Conservation (phyloP, 2,329 filamentous ascomycete genomes). For the Pyrenochaeta sp. region DNA sequence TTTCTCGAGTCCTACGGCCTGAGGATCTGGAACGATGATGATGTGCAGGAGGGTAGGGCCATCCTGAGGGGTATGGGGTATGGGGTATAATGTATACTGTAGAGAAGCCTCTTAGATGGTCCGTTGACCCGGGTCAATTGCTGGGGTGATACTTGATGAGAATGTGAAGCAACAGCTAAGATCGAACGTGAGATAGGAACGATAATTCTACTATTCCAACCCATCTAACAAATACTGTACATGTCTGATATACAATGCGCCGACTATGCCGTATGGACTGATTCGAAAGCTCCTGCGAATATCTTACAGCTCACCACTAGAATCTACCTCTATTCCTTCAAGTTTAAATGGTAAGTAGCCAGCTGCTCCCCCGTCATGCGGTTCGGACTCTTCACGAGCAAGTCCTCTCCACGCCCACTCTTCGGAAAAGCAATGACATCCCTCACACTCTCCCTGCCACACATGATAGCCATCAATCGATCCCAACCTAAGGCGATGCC, state of each 20-base stretch:
- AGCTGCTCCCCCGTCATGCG: constrained; percentile 68
- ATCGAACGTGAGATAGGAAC: neutral
- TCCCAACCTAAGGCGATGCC: constrained; percentile 95
- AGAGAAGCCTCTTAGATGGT: too few relatives aligned
- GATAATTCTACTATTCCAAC: neutral
- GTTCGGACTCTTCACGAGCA: constrained; percentile 81
- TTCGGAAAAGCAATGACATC: constrained; percentile 99
- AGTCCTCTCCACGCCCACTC: constrained; percentile 86
- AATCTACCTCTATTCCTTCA: constrained; percentile 18
- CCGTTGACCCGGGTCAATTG: too few relatives aligned
- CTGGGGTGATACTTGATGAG: neutral
- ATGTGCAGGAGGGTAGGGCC: constrained; percentile 29
- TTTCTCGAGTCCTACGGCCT: constrained; percentile 27
- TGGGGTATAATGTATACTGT: constrained; percentile 7
- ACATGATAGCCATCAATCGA: constrained; percentile 80
- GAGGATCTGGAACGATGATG: constrained; percentile 11
- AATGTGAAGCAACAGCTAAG: neutral
- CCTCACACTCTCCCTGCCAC: constrained; percentile 77
- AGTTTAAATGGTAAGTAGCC: constrained; percentile 65
- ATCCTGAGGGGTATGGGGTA: constrained; percentile 33
- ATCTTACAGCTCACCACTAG: neutral
- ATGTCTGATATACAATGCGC: neutral
- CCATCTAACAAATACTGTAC: neutral
- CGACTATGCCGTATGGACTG: too few relatives aligned
- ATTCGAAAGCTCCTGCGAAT: too few relatives aligned